Conservation (phyloP, 495 filamentous ascomycete genomes). For the Xylaria intraflava region DNA sequence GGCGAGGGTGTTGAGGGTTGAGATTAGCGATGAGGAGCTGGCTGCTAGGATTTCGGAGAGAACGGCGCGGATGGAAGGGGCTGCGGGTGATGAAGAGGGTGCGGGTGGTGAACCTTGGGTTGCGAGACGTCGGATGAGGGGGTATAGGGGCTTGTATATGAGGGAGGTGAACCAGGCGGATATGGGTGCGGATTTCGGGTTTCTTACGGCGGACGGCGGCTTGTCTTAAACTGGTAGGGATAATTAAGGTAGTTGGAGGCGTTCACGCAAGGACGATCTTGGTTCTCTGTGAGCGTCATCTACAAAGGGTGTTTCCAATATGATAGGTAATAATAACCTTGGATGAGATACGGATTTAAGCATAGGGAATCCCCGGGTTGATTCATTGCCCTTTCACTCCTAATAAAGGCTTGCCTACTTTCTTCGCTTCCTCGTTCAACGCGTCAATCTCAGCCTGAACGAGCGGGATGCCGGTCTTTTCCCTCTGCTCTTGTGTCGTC, state of each 20-base stretch:
- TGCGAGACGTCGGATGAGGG: constrained; percentile 39
- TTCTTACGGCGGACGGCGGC: constrained; percentile 46
- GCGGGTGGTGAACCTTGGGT: constrained; percentile 21
- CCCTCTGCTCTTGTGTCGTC: constrained; percentile 49
- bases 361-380: background rate
- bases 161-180: constrained; percentile 58
- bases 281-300: too few relatives aligned
- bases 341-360: background rate
- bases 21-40: constrained; percentile 45
- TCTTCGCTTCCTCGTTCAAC: constrained; percentile 60
- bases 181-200: constrained; percentile 59
- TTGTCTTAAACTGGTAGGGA: background rate
- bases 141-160: constrained; percentile 61
- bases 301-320: too few relatives aligned
- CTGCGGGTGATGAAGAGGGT: background rate
- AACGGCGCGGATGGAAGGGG: constrained; percentile 10
- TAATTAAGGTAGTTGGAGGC: background rate
- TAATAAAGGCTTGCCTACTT: constrained; percentile 34
- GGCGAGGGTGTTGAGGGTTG: constrained; percentile 35
- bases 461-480: constrained; percentile 57
- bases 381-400: constrained; percentile 12
- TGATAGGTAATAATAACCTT: too few relatives aligned
- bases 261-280: too few relatives aligned
- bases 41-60: constrained; percentile 33
- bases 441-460: constrained; percentile 57